phyloP scores from a whole-genome alignment of 2,329 filamentous ascomycete species.

The Fusarium multiceps region DNA sequence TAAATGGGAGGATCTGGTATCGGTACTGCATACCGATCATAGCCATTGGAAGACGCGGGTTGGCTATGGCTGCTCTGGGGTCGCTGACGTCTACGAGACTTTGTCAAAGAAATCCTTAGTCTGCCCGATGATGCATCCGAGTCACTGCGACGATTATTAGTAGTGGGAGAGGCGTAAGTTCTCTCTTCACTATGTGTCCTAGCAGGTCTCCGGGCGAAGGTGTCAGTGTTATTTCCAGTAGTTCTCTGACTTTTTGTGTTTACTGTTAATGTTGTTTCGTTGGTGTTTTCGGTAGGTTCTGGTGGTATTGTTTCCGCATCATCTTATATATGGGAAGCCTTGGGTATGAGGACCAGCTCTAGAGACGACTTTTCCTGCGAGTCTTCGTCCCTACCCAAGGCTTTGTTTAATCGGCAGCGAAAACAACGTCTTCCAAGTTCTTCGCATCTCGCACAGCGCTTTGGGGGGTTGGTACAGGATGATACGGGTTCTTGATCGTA shows the following conservation, averaged over 20 bases:
- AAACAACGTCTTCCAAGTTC: constrained; percentile 3
- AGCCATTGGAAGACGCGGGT: not conserved
- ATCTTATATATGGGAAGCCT: not conserved
- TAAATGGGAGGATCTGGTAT: not conserved
- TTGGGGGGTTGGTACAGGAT: not conserved
- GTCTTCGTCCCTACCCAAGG: not conserved
- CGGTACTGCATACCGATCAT: not conserved
- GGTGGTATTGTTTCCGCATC: not conserved
- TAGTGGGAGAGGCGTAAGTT: not conserved
- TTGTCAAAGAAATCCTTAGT: not conserved
- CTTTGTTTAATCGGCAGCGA: not conserved
- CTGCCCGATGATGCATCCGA: not conserved
- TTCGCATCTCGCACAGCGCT: not conserved
- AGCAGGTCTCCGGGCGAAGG: not conserved
- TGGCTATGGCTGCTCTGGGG: not conserved
- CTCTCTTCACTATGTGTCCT: not conserved
- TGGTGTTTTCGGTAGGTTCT: not conserved
- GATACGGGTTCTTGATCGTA: not conserved
- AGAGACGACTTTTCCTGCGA: not conserved
- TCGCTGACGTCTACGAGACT: not conserved
- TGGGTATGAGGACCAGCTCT: not conserved
- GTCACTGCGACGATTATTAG: not conserved
- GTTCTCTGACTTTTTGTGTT: not conserved
- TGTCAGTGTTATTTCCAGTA: not conserved
- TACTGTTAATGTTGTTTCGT: not conserved